phyloP scores from a whole-genome alignment of 345 rosid species.

The rapeseed (Brassica napus) region DNA sequence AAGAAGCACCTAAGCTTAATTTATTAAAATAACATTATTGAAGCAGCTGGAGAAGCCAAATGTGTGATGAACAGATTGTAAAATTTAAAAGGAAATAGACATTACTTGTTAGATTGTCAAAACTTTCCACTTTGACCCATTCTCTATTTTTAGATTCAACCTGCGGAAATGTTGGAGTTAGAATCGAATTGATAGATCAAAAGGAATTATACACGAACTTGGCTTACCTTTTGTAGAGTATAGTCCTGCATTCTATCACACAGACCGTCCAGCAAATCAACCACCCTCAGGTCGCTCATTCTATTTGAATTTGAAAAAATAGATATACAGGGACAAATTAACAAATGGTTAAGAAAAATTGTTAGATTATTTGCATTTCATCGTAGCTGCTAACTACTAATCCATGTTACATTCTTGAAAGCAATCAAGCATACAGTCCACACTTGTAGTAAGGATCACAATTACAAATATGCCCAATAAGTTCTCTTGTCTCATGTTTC shows the following conservation, averaged over 20 bases:
- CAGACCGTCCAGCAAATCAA: conserved; percentile 86
- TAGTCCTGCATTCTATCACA: conserved; percentile 95
- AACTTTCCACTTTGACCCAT: conserved; percentile 74
- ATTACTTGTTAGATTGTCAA: conserved; percentile 64
- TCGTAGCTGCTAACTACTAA: conserved; percentile 7
- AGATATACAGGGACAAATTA: neutral
- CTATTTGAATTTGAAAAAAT: conserved; percentile 42
- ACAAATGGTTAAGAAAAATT: neutral
- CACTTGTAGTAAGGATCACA: neutral
- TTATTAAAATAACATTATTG: neutral
- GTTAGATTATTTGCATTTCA: neutral
- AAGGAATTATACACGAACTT: conserved; percentile 7
- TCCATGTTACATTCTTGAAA: neutral
- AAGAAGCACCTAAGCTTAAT: neutral
- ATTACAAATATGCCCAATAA: neutral
- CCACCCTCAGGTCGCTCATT: conserved; percentile 90
- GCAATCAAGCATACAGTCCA: neutral
- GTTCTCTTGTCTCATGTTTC: neutral
- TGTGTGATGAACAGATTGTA: conserved; percentile 3
- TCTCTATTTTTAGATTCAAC: conserved; percentile 47
- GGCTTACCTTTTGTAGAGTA: conserved; percentile 73
- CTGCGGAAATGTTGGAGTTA: conserved; percentile 47
- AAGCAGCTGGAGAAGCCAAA: neutral
- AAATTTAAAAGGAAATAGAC: conserved; percentile 14
- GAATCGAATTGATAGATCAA: neutral